Evolutionary conservation across 2,329 filamentous ascomycete species (phyloP).

Genomic region (Curvularia spicifera): DNA sequence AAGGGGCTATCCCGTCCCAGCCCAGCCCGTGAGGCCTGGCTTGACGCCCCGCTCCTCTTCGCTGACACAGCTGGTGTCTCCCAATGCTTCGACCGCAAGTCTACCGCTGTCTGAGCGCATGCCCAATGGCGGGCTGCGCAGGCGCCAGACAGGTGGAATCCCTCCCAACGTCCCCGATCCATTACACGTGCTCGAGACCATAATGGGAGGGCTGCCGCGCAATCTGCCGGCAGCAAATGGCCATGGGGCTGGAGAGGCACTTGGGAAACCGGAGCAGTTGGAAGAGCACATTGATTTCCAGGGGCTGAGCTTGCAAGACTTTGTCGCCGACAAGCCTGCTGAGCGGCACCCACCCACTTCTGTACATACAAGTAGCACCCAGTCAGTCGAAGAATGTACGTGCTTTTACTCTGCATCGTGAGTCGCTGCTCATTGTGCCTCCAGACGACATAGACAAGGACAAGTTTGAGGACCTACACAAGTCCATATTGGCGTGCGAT

Average conservation of each 20-base stretch:
- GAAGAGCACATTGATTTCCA: constrained; percentile 78
- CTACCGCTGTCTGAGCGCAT: constrained; percentile 70
- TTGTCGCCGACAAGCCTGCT: constrained; percentile 56
- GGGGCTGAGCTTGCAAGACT: constrained; percentile 75
- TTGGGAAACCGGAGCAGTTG: constrained; percentile 56
- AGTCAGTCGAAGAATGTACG: constrained; percentile 76
- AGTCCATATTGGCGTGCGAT: constrained; percentile 87
- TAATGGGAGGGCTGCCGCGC: constrained; percentile 57
- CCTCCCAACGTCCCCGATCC: constrained; percentile 70
- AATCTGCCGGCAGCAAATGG: constrained; percentile 25
- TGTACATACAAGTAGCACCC: constrained; percentile 61
- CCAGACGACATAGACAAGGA: constrained; percentile 78
- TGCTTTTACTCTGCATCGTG: constrained; percentile 37
- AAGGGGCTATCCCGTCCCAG: constrained; percentile 70
- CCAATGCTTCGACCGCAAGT: constrained; percentile 78
- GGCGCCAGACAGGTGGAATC: constrained; percentile 61
- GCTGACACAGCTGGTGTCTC: constrained; percentile 69
- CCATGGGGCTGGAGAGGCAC: constrained; percentile 36
- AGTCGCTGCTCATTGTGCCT: constrained; percentile 38
- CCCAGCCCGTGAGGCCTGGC: constrained; percentile 72
- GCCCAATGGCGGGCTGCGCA: constrained; percentile 71
- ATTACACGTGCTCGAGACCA: constrained; percentile 69
- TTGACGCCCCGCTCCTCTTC: constrained; percentile 76
- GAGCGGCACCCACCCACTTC: constrained; percentile 38
- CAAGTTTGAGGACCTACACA: constrained; percentile 89